Evolutionary conservation across 78 protist genomes (phyloP), one percentile per base, ranked within the genome.

Genomic region (Guillardia theta): DNA sequence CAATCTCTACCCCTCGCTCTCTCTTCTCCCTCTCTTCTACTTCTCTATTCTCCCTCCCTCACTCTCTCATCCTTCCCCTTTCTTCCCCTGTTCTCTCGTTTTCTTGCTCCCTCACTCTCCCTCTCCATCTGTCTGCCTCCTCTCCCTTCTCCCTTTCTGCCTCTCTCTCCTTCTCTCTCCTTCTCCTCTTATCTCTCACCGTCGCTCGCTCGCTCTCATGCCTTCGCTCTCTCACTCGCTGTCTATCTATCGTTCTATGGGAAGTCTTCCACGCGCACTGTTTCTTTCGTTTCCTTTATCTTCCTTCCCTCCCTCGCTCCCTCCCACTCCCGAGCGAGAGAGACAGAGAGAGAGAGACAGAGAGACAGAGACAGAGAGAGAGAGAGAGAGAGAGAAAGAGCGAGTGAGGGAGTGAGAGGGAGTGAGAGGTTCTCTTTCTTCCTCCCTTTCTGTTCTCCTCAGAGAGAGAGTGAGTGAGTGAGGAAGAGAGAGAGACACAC

Each of bases 261-360:
- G n/a, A n/a, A n/a, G n/a, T n/a, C n/a, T n/a, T n/a, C n/a, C n/a
- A n/a, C n/a, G n/a, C n/a, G n/a, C n/a, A n/a, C n/a, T n/a, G n/a
- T n/a, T n/a, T n/a, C n/a, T n/a, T n/a, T n/a, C n/a, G n/a, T n/a
- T n/a, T n/a, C n/a, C n/a, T n/a, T n/a, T n/a, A n/a, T n/a, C n/a
- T n/a, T n/a, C n/a, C n/a, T n/a, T n/a, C n/a, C n/a, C n/a, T n/a
- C n/a, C n/a, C n/a, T n/a, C n/a, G n/a, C n/a, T n/a, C n/a, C n/a
- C n/a, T n/a, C n/a, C n/a, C n/a, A n/a, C n/a, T n/a, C n/a, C n/a
- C 83, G 44, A 30, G 83, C 19, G 83, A 70, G 83, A 70, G 83
- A 70, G 83, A 70, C 44, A 70, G 41, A 30, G 83, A 70, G 41
- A 70, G 83, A 70, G 41, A 70, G 83, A 70, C 44, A 53, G 62